A percentile compares a stretch with the other conserved stretches of the same genome.
Conservation (phyloP, 306 rosid species). For the Biancaea sappan region DNA sequence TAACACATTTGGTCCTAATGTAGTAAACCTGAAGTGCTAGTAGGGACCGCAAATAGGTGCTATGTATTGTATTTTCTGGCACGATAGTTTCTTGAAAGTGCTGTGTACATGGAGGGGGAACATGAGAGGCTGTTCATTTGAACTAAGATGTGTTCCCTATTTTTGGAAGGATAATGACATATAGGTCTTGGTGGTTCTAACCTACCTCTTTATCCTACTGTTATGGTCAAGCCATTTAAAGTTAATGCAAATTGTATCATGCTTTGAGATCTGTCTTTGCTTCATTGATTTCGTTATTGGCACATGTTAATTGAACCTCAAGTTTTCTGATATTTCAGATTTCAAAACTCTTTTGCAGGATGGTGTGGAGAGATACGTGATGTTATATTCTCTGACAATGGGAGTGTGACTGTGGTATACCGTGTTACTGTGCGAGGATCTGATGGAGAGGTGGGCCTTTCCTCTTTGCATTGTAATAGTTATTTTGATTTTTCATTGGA, state of each 20-base stretch:
- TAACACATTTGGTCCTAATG: background rate
- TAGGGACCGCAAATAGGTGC: background rate
- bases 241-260: background rate
- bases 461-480: background rate
- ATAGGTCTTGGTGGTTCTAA: background rate
- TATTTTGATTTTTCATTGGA: background rate
- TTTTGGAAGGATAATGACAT: background rate
- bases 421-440: slow-evolving; percentile 95
- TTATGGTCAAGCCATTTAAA: background rate
- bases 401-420: slow-evolving; percentile 88
- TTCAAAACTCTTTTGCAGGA: slow-evolving; percentile 52
- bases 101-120: background rate
- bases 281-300: background rate
- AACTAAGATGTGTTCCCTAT: background rate
- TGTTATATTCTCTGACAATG: slow-evolving; percentile 92
- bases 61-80: background rate
- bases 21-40: background rate
- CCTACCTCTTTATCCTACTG: background rate
- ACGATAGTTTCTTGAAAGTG: background rate
- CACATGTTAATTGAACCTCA: background rate
- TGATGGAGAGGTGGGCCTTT: slow-evolving; percentile 83
- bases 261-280: background rate
- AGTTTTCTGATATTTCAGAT: slow-evolving; percentile 5
- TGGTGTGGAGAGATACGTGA: slow-evolving; percentile 99
- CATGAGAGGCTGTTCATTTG: background rate